A percentile compares a stretch with the other conserved stretches of the same genome.
Evolutionary conservation across 768 basidiomycete genomes (phyloP).

Genomic region (Leccinum imitatum): DNA sequence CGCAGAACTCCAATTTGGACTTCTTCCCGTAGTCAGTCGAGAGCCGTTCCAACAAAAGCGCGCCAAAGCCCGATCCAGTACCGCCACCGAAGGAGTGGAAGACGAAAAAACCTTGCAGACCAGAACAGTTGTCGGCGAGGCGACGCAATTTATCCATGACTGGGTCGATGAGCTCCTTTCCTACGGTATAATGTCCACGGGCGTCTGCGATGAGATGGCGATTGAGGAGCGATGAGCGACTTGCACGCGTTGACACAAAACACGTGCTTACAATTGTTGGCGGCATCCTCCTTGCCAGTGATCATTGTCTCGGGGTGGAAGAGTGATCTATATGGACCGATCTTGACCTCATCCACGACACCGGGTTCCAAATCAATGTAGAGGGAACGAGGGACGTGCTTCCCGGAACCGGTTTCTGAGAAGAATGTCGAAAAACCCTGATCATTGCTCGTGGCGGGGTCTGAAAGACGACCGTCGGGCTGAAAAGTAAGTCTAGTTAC

Average conservation of each 20-base stretch:
- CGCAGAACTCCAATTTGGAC: slow-evolving; percentile 97
- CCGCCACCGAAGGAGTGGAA: slow-evolving; percentile 99
- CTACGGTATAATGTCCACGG: slow-evolving; percentile 98
- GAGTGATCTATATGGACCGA: slow-evolving; percentile 85
- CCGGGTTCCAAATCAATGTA: slow-evolving; percentile 96
- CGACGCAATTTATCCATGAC: slow-evolving; percentile 98
- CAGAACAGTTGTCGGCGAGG: slow-evolving; percentile 95
- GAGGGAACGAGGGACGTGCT: slow-evolving; percentile 94
- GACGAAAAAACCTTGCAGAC: slow-evolving; percentile 99
- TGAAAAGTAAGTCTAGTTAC: slow-evolving; percentile 32
- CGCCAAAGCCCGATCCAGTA: slow-evolving; percentile 98
- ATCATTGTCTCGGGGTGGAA: slow-evolving; percentile 99
- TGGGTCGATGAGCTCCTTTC: slow-evolving; percentile 95
- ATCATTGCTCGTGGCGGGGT: slow-evolving; percentile 55
- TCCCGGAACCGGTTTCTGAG: slow-evolving; percentile 90
- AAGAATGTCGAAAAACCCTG: slow-evolving; percentile 98
- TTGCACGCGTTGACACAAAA: not conserved
- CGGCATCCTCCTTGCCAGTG: slow-evolving; percentile 98
- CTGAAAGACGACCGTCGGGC: slow-evolving; percentile 88
- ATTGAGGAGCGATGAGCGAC: slow-evolving; percentile 17
- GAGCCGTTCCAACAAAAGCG: slow-evolving; percentile 93
- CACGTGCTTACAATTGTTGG: slow-evolving; percentile 87
- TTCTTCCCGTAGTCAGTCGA: slow-evolving; percentile 99
- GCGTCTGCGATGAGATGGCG: slow-evolving; percentile 59
- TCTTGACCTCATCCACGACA: slow-evolving; percentile 93